A percentile compares a stretch with the other conserved stretches of the same genome.
Evolutionary conservation across 805 yeast genomes (phyloP).

Genomic region (Lachancea fermentati): DNA sequence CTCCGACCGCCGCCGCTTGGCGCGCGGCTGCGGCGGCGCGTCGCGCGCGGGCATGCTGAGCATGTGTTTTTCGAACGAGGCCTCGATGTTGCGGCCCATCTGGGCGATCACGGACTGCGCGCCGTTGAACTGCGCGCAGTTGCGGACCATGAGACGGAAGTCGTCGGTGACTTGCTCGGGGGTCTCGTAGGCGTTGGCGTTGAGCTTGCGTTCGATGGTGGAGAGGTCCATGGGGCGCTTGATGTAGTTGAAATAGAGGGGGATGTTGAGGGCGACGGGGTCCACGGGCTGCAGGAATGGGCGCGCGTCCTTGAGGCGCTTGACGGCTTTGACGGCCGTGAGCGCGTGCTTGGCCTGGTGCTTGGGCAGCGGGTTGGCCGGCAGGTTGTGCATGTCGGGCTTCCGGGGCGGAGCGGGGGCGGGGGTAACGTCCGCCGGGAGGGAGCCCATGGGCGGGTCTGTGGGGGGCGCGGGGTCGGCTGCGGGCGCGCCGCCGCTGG

Average conservation of each 20-base stretch:
- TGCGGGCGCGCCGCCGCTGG: constrained; percentile 7
- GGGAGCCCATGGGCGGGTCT: too few species aligned
- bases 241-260: constrained; percentile 80
- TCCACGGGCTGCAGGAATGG: constrained; percentile 93
- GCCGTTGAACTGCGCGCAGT: constrained; percentile 84
- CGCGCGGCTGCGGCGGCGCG: constrained; percentile 29
- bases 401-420: constrained; percentile 73
- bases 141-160: constrained; percentile 76
- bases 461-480: constrained; percentile 1
- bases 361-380: constrained; percentile 61
- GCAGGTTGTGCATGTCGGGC: constrained; percentile 67
- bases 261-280: constrained; percentile 79
- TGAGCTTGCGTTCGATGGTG: constrained; percentile 79
- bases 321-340: constrained; percentile 78
- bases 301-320: constrained; percentile 83
- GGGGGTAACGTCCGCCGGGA: constrained; percentile 33
- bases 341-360: constrained; percentile 81
- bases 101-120: constrained; percentile 74
- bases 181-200: constrained; percentile 61
- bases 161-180: constrained; percentile 68
- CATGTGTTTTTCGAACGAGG: constrained; percentile 90
- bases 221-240: constrained; percentile 89
- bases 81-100: constrained; percentile 88
- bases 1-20: constrained; percentile 25
- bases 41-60: constrained; percentile 78